Evolutionary conservation across 257 asterid species (phyloP).

Genomic region (Solanum pinnatisectum): DNA sequence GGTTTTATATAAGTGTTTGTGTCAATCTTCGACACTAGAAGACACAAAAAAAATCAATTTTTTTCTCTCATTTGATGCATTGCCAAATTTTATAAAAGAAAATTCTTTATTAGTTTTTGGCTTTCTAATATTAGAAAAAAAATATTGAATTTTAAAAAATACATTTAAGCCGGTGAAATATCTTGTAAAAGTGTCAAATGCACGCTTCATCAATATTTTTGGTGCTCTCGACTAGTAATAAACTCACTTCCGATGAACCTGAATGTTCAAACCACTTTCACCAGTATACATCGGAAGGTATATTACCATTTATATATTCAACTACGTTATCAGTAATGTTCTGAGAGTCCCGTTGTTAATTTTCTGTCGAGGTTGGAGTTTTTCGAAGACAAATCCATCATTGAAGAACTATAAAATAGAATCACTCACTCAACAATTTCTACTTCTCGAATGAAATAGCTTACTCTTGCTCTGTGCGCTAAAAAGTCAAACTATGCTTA

Average conservation of each 20-base stretch:
- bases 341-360: too few relatives aligned
- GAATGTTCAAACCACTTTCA: neutral
- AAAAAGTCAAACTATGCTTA: neutral
- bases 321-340: neutral
- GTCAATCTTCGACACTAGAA: neutral
- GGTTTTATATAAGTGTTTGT: too few relatives aligned
- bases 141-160: too few relatives aligned
- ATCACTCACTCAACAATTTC: neutral
- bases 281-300: neutral
- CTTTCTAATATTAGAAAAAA: too few relatives aligned
- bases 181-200: too few relatives aligned
- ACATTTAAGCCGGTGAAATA: neutral
- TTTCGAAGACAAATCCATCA: too few relatives aligned
- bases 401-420: too few relatives aligned
- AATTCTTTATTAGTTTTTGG: too few relatives aligned
- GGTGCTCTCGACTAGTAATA: neutral
- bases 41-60: neutral
- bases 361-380: neutral
- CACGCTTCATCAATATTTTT: neutral
- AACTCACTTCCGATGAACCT: neutral
- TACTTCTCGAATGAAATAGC: neutral
- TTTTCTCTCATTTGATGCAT: too few relatives aligned
- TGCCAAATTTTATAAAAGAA: too few relatives aligned
- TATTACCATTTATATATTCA: too few relatives aligned
- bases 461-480: neutral